A percentile compares a stretch with the other conserved stretches of the same genome.
Conservation (phyloP, 2,329 filamentous ascomycete species). For the Paramyrothecium sp. region DNA sequence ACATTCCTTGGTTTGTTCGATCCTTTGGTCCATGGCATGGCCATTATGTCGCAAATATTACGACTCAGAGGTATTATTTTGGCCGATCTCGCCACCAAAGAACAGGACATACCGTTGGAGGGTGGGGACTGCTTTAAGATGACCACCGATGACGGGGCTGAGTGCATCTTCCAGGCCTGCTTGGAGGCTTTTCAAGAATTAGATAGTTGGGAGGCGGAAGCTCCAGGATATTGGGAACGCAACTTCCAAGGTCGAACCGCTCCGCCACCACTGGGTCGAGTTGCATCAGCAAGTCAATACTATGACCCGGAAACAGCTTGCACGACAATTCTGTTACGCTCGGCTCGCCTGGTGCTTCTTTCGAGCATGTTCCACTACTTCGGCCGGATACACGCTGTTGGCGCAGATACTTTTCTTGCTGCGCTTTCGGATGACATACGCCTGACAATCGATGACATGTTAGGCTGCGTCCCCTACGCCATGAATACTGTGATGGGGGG, state of each 20-base stretch:
- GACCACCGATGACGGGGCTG: too few relatives aligned
- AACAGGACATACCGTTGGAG: neutral
- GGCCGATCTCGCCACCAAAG: slow-evolving; percentile 3
- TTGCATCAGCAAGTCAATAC: slow-evolving; percentile 12
- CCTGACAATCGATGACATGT: slow-evolving; percentile 27
- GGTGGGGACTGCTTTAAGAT: too few relatives aligned
- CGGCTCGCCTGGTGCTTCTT: slow-evolving; percentile 26
- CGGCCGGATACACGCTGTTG: slow-evolving; percentile 6
- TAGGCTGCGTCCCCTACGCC: slow-evolving; percentile 26
- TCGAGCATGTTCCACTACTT: slow-evolving; percentile 25
- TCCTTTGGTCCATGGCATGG: slow-evolving; percentile 25
- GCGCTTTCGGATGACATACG: slow-evolving; percentile 19
- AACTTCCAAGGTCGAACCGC: slow-evolving; percentile 24
- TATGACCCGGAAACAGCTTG: slow-evolving; percentile 30
- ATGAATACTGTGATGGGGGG: slow-evolving; percentile 23
- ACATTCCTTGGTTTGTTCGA: slow-evolving; percentile 24
- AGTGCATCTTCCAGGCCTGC: slow-evolving; percentile 14
- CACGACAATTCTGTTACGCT: slow-evolving; percentile 27
- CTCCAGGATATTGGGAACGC: slow-evolving; percentile 25
- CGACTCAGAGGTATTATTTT: slow-evolving; percentile 7
- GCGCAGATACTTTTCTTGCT: slow-evolving; percentile 6
- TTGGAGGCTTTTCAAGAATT: slow-evolving; percentile 27
- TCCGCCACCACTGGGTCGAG: slow-evolving; percentile 23
- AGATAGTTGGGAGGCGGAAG: slow-evolving; percentile 25
- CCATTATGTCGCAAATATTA: slow-evolving; percentile 25